Base-by-base conservation (phyloP, 192 early-diverging fungal genomes). In the Umbelopsis sp. region DNA sequence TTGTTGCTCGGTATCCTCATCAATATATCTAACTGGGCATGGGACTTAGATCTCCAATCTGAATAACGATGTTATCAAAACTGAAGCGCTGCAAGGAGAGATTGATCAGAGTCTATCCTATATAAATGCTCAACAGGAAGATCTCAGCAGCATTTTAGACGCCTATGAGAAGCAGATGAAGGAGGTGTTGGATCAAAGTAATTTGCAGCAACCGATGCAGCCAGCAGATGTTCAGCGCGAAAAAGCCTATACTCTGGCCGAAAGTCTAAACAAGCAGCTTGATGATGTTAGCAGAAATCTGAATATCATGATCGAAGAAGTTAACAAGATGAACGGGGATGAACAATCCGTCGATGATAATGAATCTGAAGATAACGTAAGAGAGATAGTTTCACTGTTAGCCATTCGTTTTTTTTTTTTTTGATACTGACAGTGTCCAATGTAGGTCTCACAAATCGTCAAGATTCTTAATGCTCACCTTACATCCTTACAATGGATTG, bases 401-500 rank as follows among this genome's bases (percentile, higher is more conserved):
- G 18, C 20, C 4, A 27, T 46, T 48, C 53, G 46, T 46, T 47
- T 35, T 11, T 52, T 51, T n/a, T 35, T 58, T 18, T 73, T 18
- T 30, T 48, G 1, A 23, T 21, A 18, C 30, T 61, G 2, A 52
- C 25, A 11, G 4, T 2, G 25, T 23, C 21, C 16, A 44, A 16
- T 35, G 16, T 65, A 85, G 83, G 70, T 87, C 46, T 78, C 80
- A 41, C 88, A 97, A 76, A 95, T 99, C 65, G 89, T 92, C 21
- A 84, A 90, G 73, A 95, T 99, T 64, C 84, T 99, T 68, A 95
- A 98, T 72, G 82, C 86, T 15, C 97, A 99, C 73, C 83, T 98
- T 80, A 88, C 91, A 21, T 91, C 94, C 49, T 83, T 99, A 30
- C 91, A 96, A 79, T 99, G 97, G 97, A 87, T 99, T 15, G 95